Conservation (phyloP, 1,284 basidiomycete genomes). For the Meira nashicola region DNA sequence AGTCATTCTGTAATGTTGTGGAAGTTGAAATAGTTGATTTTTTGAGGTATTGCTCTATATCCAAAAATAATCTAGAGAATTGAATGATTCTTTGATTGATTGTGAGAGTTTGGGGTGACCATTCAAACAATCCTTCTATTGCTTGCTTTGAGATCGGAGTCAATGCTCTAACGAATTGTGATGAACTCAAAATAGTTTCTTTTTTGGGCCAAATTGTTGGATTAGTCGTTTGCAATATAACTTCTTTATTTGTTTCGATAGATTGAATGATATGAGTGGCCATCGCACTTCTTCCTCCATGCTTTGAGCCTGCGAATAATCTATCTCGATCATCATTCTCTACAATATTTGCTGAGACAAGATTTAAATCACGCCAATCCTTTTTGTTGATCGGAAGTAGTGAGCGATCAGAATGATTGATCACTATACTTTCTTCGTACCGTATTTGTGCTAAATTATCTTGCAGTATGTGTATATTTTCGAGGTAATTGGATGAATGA, state of each 20-base stretch:
- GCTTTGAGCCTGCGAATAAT: not conserved
- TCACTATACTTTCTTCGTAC: constrained; percentile 28
- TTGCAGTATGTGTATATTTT: constrained; percentile 13
- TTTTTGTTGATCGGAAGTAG: constrained; percentile 18
- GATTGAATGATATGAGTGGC: constrained; percentile 36
- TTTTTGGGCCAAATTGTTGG: constrained; percentile 24
- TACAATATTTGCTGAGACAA: constrained; percentile 11
- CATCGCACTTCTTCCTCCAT: constrained; percentile 26
- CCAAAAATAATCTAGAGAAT: no score
- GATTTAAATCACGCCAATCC: constrained; percentile 41
- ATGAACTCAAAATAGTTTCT: constrained; percentile 18
- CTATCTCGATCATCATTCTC: not conserved
- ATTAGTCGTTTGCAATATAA: constrained; percentile 47
- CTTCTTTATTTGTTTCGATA: not conserved
- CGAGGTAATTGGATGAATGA: not conserved
- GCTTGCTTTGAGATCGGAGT: constrained; percentile 11
- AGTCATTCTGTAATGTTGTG: no score
- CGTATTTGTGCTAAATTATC: constrained; percentile 16
- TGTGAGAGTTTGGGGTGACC: not conserved
- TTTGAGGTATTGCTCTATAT: no score
- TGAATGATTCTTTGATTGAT: no score
- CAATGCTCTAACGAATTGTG: constrained; percentile 38
- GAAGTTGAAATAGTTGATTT: no score
- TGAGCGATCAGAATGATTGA: constrained; percentile 34
- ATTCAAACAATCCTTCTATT: constrained; percentile 19